Conservation (phyloP, 331 rosid genomes). For the Pyracantha coccinea region DNA sequence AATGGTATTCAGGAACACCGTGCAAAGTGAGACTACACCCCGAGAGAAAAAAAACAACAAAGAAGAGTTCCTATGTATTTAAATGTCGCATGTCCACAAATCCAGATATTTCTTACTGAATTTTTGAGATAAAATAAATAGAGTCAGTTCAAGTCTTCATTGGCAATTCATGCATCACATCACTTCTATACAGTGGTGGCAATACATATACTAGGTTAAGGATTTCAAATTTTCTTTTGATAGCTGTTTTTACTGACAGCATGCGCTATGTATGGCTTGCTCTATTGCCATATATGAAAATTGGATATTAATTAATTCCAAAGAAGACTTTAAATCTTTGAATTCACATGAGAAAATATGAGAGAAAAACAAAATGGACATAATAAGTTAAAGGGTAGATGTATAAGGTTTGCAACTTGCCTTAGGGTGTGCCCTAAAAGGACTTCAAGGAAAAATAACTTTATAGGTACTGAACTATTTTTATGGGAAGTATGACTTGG, state of each 20-base stretch:
- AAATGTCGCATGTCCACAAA: neutral
- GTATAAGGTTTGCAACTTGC: neutral
- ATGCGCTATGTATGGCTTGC: neutral
- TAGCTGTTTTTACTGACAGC: neutral
- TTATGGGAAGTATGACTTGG: neutral
- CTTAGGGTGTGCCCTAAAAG: neutral
- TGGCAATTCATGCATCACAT: conserved; percentile 1
- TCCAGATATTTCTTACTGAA: neutral
- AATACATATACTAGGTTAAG: neutral
- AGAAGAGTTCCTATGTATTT: neutral
- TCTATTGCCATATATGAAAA: neutral
- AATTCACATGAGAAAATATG: neutral
- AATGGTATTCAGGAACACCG: neutral
- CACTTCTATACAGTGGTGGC: neutral
- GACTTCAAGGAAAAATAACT: neutral
- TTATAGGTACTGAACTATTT: neutral
- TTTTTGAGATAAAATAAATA: neutral
- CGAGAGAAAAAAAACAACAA: neutral
- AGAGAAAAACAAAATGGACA: neutral
- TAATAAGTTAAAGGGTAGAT: neutral
- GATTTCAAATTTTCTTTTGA: neutral
- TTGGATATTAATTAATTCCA: neutral
- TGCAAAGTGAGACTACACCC: neutral
- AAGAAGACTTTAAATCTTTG: neutral
- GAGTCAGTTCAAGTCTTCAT: neutral